These are phyloP conservation scores for Pisolithus thermaeus DNA, from an alignment of 1,284 basidiomycete species.

Conservation along the genomic window DNA sequence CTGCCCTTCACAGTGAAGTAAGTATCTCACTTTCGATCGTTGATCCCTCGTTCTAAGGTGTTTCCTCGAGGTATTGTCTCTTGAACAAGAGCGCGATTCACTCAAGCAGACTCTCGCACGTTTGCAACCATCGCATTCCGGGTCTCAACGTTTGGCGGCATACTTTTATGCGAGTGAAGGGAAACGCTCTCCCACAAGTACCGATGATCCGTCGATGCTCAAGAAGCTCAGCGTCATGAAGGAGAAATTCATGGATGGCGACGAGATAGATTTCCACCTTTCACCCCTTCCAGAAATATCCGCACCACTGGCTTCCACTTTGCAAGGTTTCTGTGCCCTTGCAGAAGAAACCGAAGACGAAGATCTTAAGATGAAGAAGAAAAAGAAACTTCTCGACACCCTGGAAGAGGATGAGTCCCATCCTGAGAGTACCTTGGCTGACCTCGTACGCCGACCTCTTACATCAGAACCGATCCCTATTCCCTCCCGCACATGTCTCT, in stretches of 20 bases:
- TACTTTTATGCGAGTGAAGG: conserved; percentile 25
- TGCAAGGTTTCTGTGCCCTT: conserved; percentile 29
- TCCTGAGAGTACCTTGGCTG: conserved; percentile 14
- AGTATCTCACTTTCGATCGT: conserved; percentile 13
- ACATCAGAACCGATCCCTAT: conserved; percentile 16
- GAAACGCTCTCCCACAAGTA: conserved; percentile 17
- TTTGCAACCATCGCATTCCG: conserved; percentile 14
- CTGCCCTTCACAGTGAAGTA: conserved; percentile 32
- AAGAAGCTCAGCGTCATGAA: conserved; percentile 17
- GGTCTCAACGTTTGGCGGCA: conserved; percentile 17
- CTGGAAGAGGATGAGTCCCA: conserved; percentile 19
- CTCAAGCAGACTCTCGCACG: conserved; percentile 25
- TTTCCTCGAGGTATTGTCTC: conserved; percentile 27
- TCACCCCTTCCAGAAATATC: conserved; percentile 34
- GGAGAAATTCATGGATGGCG: conserved; percentile 21
- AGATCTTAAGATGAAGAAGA: conserved; percentile 23
- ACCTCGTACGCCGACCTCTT: conserved; percentile 17
- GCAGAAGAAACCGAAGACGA: conserved; percentile 29
- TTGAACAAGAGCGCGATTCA: conserved; percentile 27
- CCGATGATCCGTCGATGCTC: conserved; percentile 19
- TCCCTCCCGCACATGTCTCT: conserved; percentile 22
- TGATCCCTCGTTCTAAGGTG: conserved; percentile 6
- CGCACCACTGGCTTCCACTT: conserved; percentile 27
- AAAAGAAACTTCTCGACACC: conserved; percentile 17
- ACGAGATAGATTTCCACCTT: conserved; percentile 32